Percentiles rank a stretch among this genome's conserved stretches.
These are phyloP conservation scores for Solidago caesia DNA, from an alignment of 129 eudicot species.

Conservation along the genomic window DNA sequence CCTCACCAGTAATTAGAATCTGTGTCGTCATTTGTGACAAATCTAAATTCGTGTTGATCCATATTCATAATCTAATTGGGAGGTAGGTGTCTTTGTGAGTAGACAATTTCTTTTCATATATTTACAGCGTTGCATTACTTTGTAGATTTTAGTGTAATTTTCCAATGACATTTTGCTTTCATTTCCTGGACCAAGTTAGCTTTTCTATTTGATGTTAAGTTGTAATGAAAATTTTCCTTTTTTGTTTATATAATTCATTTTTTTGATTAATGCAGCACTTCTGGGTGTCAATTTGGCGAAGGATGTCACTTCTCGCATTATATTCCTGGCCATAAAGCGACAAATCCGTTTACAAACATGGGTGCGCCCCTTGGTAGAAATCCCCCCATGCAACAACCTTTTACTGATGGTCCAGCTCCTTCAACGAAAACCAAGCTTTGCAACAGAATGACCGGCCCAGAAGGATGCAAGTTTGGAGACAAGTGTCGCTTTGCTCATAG, in stretches of 20 bases:
- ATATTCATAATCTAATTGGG: no score
- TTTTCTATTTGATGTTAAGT: not conserved
- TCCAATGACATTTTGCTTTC: no score
- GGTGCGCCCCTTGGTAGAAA: constrained; percentile 39
- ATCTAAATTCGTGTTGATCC: no score
- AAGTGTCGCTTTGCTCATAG: constrained; percentile 63
- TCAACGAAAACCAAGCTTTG: constrained; percentile 48
- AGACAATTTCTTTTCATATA: no score
- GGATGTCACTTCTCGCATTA: constrained; percentile 61
- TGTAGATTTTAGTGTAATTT: no score
- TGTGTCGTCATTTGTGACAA: no score
- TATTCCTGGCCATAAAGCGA: constrained; percentile 53
- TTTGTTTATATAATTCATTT: not conserved
- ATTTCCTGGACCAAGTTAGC: not conserved
- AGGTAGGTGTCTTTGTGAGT: no score
- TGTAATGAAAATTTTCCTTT: not conserved
- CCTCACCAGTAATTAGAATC: no score
- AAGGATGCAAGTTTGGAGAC: constrained; percentile 63
- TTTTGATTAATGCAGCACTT: constrained; percentile 41
- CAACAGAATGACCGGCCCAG: constrained; percentile 49
- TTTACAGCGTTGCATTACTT: no score
- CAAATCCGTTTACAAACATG: constrained; percentile 36
- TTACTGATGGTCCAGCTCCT: constrained; percentile 44
- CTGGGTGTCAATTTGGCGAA: constrained; percentile 63
- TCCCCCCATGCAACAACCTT: constrained; percentile 30